Evolutionary conservation across 225 moss, liverwort and hornwort species (phyloP), one percentile per base, ranked within the genome.

Genomic region (Pleurozium schreberi): DNA sequence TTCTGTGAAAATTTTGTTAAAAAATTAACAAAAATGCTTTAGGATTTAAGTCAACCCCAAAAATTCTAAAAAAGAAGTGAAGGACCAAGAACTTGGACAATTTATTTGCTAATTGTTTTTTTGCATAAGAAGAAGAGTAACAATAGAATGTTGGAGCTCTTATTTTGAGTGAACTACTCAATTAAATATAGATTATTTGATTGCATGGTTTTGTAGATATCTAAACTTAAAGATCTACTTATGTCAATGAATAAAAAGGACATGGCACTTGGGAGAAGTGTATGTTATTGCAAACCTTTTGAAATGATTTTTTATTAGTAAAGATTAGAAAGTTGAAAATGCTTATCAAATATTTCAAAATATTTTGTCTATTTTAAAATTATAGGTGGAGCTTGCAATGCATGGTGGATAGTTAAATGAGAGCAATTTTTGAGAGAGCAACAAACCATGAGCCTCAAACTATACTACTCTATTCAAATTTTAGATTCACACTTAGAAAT

Each of bases 41-140:
- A 71, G 12, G 34, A 52, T 1, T 50, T 33, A 8, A 49, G 8
- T 21, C 1, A 31, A 11, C 0, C 8, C 5, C 8, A 5, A 33
- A 49, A 20, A 50, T 8, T 34, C 13, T 19, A 5, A 12, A 36
- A 33, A 3, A 14, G 0, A 2, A 52, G 2, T 11, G 22, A 38
- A 25, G 38, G 15, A 33, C 2, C 0, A 2, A 38, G 9, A 53
- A 53, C 4, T 53, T 15, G 3, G 38, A 53, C 1, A 23, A 10
- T 53, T 38, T 77, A 0, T 36, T 53, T 53, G 3, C 23, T 53
- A 25, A 38, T 55, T 25, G 25, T 36, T 38, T 16, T 38, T 31
- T 55, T 5, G 22, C 9, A 52, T 15, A 0, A 0, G 1, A 55
- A 38, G 1, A 2, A 52, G 55, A 38, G 5, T 9, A 55, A 38